These are phyloP conservation scores for Colletotrichum tofieldiae DNA, from an alignment of 2,329 filamentous ascomycete genomes.

Conservation along the genomic window DNA sequence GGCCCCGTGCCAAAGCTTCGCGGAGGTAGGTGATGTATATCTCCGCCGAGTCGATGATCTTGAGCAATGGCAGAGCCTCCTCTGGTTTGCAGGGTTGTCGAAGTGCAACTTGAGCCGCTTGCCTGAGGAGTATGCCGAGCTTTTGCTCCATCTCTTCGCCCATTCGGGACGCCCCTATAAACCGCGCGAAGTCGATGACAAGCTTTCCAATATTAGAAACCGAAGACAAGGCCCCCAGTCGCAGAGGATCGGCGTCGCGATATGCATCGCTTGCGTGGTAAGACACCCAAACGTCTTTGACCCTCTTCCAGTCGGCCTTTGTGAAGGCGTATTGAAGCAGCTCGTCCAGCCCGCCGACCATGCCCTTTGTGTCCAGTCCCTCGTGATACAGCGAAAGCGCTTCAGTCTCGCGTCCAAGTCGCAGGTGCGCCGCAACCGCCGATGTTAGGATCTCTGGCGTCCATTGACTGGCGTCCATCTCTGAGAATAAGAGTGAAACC, in stretches of 20 bases:
- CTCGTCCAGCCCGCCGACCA: slow-evolving; percentile 60
- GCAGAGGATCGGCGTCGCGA: background rate
- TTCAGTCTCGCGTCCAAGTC: slow-evolving; percentile 54
- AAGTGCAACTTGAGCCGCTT: slow-evolving; percentile 52
- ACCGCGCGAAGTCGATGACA: slow-evolving; percentile 51
- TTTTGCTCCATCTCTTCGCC: background rate
- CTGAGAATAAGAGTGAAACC: slow-evolving; percentile 61
- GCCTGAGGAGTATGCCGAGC: slow-evolving; percentile 49
- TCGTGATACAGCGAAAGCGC: slow-evolving; percentile 60
- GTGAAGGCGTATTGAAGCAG: slow-evolving; percentile 60
- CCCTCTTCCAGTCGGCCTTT: slow-evolving; percentile 53
- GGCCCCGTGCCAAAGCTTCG: slow-evolving; percentile 48
- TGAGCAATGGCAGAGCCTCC: slow-evolving; percentile 57
- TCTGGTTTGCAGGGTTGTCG: slow-evolving; percentile 53
- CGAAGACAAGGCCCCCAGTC: slow-evolving; percentile 11
- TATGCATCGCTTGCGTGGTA: slow-evolving; percentile 47
- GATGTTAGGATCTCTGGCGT: slow-evolving; percentile 57
- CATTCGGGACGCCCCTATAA: background rate
- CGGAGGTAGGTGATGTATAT: slow-evolving; percentile 64
- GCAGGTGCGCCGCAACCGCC: slow-evolving; percentile 60
- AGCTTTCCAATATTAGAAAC: slow-evolving; percentile 50
- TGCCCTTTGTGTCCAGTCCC: slow-evolving; percentile 53
- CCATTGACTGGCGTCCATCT: slow-evolving; percentile 57
- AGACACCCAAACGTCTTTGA: slow-evolving; percentile 56
- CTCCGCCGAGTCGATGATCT: slow-evolving; percentile 54